Evolutionary conservation across 257 asterid genomes (phyloP).

Genomic region (Linaria vulgaris): DNA sequence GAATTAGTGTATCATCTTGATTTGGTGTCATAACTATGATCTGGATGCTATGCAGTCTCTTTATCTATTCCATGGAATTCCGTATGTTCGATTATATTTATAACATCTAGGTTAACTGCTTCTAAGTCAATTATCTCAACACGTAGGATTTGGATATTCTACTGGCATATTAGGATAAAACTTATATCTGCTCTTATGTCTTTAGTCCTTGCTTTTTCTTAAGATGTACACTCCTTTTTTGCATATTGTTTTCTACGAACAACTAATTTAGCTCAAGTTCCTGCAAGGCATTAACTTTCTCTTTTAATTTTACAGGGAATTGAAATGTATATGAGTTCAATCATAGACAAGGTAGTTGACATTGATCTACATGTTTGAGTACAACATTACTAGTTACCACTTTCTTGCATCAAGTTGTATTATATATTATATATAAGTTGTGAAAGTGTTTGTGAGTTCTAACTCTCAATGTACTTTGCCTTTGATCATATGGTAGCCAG

Average conservation of each 20-base stretch:
- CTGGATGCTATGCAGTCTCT: neutral
- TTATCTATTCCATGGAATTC: neutral
- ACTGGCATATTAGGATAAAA: constrained; percentile 11
- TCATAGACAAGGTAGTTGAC: constrained; percentile 61
- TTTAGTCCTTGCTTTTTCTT: neutral
- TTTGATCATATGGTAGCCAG: constrained; percentile 65
- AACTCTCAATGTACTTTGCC: constrained; percentile 43
- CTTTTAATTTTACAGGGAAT: constrained; percentile 66
- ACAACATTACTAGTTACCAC: neutral
- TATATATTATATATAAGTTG: constrained; percentile 21
- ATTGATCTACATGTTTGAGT: constrained; percentile 23
- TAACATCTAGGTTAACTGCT: too few species aligned
- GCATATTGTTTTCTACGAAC: constrained; percentile 11
- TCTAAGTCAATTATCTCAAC: too few species aligned
- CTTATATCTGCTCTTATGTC: neutral
- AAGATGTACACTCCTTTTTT: neutral
- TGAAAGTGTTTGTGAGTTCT: constrained; percentile 26
- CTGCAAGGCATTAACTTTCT: constrained; percentile 21
- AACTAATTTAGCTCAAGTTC: constrained; percentile 10
- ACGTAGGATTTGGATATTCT: neutral
- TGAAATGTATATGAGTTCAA: constrained; percentile 67
- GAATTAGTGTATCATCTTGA: too few species aligned
- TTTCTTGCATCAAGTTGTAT: neutral
- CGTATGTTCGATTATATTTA: neutral
- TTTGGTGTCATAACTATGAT: constrained; percentile 1